These are phyloP conservation scores for Flaveria ramosissima DNA, from an alignment of 129 eudicot species.

Conservation along the genomic window DNA sequence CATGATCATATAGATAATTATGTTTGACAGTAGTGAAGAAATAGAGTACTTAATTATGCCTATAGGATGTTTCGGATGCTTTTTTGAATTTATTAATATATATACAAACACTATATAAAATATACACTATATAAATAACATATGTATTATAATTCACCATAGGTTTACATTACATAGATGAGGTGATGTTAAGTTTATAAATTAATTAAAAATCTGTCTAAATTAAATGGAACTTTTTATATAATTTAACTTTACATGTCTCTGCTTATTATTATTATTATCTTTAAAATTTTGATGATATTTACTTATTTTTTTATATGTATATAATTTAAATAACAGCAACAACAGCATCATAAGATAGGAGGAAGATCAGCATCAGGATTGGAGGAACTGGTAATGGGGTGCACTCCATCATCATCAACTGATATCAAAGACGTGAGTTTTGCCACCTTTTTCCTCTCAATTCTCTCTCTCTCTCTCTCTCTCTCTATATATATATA, in stretches of 20 bases:
- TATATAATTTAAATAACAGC: conserved; percentile 24
- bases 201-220: no score
- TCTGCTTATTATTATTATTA: neutral
- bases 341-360: conserved; percentile 63
- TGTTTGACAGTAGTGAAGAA: conserved; percentile 35
- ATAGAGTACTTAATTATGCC: conserved; percentile 29
- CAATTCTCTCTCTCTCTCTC: neutral
- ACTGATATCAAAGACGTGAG: conserved; percentile 63
- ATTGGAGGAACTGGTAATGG: conserved; percentile 92
- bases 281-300: neutral
- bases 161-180: no score
- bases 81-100: neutral
- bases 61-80: conserved; percentile 15
- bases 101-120: neutral
- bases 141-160: no score
- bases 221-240: no score
- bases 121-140: no score
- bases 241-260: no score
- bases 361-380: conserved; percentile 84
- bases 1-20: conserved; percentile 67
- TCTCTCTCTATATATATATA: no score
- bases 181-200: no score
- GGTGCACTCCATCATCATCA: conserved; percentile 76
- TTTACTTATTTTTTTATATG: neutral
- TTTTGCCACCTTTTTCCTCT: conserved; percentile 42